Percentiles rank a stretch among this genome's conserved stretches.
Conservation (phyloP, 345 rosid genomes). For the Microthlaspi erraticum region DNA sequence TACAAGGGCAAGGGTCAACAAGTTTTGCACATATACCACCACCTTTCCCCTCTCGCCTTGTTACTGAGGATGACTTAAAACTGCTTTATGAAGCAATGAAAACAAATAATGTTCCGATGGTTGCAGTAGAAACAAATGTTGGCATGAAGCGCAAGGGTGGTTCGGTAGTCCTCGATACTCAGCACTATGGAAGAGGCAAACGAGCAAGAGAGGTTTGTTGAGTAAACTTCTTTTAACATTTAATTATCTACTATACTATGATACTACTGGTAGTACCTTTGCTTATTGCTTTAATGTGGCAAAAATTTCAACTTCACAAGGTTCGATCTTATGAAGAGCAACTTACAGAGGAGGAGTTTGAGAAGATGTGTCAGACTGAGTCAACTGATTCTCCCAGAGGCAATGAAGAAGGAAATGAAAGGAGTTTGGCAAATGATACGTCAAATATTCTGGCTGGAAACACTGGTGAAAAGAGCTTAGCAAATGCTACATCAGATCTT, state of each 20-base stretch:
- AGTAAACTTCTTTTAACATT: constrained; percentile 30
- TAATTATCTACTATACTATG: constrained; percentile 16
- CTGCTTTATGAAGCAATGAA: constrained; percentile 73
- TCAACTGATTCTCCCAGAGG: constrained; percentile 66
- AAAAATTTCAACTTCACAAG: constrained; percentile 41
- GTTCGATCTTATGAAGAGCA: constrained; percentile 97
- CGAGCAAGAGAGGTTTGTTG: constrained; percentile 88
- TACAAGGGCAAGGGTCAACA: constrained; percentile 53
- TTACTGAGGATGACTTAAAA: constrained; percentile 81
- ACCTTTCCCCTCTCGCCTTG: constrained; percentile 80
- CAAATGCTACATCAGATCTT: constrained; percentile 26
- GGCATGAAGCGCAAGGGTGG: constrained; percentile 71
- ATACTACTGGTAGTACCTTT: constrained; percentile 18
- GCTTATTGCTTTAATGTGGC: constrained; percentile 7
- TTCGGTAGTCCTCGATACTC: constrained; percentile 62
- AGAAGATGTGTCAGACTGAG: constrained; percentile 84
- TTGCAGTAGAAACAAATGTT: constrained; percentile 50
- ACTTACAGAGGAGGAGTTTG: constrained; percentile 96
- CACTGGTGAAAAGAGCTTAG: constrained; percentile 23
- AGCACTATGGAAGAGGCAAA: constrained; percentile 90
- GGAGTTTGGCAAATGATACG: constrained; percentile 51
- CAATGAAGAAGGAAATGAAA: constrained; percentile 57
- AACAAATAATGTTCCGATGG: constrained; percentile 62
- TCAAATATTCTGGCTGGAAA: constrained; percentile 27
- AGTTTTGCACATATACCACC: constrained; percentile 55